Percentiles rank a stretch among this genome's conserved stretches.
phyloP scores from a whole-genome alignment of 805 yeast species.

The Candida saitoana region DNA sequence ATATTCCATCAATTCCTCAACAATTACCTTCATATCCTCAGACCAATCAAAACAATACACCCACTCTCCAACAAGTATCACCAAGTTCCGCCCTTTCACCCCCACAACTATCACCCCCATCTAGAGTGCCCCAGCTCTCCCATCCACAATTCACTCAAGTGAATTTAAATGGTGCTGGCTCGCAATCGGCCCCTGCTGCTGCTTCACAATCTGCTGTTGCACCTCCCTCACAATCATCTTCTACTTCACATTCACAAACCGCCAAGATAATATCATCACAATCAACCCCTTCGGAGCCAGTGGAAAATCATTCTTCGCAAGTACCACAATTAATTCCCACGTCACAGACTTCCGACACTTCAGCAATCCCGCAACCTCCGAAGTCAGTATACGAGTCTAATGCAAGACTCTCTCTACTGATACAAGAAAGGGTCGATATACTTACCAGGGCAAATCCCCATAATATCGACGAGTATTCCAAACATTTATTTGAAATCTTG shows the following conservation, averaged over 20 bases:
- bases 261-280: constrained; percentile 7
- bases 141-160: neutral
- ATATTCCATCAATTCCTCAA: too few species aligned
- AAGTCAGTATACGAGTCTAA: constrained; percentile 2
- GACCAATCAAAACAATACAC: too few species aligned
- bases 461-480: constrained; percentile 32
- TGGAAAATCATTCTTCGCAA: constrained; percentile 4
- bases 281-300: constrained; percentile 7
- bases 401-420: constrained; percentile 7
- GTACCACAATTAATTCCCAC: constrained; percentile 3
- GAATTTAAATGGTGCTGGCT: neutral
- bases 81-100: too few species aligned
- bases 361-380: constrained; percentile 8
- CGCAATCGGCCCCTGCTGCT: constrained; percentile 4
- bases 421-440: constrained; percentile 24
- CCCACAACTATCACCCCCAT: too few species aligned
- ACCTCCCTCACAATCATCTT: constrained; percentile 7
- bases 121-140: neutral
- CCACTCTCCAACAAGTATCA: too few species aligned
- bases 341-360: constrained; percentile 3
- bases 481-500: constrained; percentile 32
- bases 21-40: too few species aligned
- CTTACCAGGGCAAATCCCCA: constrained; percentile 25
- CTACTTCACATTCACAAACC: constrained; percentile 5
- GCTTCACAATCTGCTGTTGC: constrained; percentile 3